Evolutionary conservation across 164 flowering plant species (phyloP).

Genomic region (Macadamia tetraphylla): DNA sequence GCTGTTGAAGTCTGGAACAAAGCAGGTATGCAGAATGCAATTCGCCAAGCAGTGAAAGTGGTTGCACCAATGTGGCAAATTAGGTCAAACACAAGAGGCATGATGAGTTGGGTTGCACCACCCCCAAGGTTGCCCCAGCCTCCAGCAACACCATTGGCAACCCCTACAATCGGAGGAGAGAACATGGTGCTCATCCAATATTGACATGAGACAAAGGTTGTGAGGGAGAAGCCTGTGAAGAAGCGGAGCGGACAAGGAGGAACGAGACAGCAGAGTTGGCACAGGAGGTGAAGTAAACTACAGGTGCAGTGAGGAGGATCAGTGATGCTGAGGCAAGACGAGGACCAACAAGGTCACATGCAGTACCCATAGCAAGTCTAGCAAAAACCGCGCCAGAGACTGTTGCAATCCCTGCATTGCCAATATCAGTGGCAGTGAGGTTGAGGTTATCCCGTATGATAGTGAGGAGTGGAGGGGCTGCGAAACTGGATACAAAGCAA

Average conservation of each 20-base stretch:
- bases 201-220: slow-evolving; percentile 81
- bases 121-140: slow-evolving; percentile 98
- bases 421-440: slow-evolving; percentile 71
- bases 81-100: slow-evolving; percentile 61
- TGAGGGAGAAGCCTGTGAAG: slow-evolving; percentile 74
- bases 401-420: slow-evolving; percentile 80
- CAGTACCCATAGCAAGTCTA: slow-evolving; percentile 68
- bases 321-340: slow-evolving; percentile 69
- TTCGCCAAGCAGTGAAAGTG: slow-evolving; percentile 72
- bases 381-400: slow-evolving; percentile 86
- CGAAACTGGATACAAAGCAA: slow-evolving; percentile 78
- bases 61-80: slow-evolving; percentile 39
- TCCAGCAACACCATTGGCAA: slow-evolving; percentile 69
- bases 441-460: slow-evolving; percentile 75
- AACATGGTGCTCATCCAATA: slow-evolving; percentile 98
- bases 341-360: slow-evolving; percentile 81
- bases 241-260: slow-evolving; percentile 71
- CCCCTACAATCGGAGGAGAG: slow-evolving; percentile 53
- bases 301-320: slow-evolving; percentile 65
- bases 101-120: slow-evolving; percentile 81
- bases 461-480: slow-evolving; percentile 78
- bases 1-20: slow-evolving; percentile 57
- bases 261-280: slow-evolving; percentile 42
- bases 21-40: slow-evolving; percentile 80
- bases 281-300: slow-evolving; percentile 47